phyloP scores from a whole-genome alignment of 2,329 filamentous ascomycete genomes.

The Diaporthe batatas region DNA sequence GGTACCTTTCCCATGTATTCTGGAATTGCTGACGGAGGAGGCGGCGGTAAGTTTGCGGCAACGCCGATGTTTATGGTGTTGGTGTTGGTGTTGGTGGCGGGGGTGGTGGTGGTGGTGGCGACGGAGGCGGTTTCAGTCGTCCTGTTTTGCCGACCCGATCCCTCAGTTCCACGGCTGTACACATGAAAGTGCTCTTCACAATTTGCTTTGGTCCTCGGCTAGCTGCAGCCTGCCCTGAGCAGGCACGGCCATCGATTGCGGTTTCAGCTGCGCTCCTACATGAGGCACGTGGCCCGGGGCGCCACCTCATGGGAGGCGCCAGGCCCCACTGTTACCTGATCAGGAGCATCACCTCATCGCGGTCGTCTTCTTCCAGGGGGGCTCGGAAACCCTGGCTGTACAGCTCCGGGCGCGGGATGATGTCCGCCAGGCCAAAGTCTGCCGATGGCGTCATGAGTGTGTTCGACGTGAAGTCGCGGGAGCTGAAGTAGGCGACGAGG shows the following conservation, averaged over 20 bases:
- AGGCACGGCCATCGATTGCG: too few relatives aligned
- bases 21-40: neutral
- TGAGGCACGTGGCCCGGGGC: neutral
- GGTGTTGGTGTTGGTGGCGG: neutral
- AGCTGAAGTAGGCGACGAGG: constrained; percentile 33
- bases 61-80: neutral
- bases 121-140: constrained; percentile 7
- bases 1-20: neutral
- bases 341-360: constrained; percentile 3
- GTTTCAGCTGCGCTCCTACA: neutral
- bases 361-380: constrained; percentile 31
- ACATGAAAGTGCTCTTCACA: neutral
- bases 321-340: neutral
- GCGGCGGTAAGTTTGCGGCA: neutral
- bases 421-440: constrained; percentile 10
- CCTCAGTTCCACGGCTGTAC: neutral
- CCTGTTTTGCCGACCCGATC: constrained; percentile 13
- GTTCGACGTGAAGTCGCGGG: constrained; percentile 14
- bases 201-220: neutral
- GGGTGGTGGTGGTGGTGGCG: constrained; percentile 3
- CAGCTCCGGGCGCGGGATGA: constrained; percentile 33
- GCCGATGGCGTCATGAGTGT: constrained; percentile 9
- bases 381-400: constrained; percentile 30
- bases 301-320: neutral
- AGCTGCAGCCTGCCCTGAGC: neutral